phyloP scores from a whole-genome alignment of 2,329 filamentous ascomycete species.

The Catunica adiposa region DNA sequence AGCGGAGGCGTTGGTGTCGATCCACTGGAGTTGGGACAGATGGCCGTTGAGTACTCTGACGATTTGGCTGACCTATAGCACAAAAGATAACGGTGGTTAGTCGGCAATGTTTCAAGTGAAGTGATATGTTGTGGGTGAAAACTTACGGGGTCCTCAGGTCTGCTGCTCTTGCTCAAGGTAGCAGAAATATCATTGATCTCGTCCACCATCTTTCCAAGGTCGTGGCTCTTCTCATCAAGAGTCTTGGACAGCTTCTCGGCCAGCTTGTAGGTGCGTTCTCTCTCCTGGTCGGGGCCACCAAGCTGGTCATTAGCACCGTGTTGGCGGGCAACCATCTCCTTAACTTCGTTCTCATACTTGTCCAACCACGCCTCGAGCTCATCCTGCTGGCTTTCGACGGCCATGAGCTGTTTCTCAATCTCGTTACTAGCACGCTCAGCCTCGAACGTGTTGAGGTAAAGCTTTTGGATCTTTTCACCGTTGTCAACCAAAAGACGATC shows the following conservation, averaged over 20 bases:
- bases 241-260: conserved; percentile 85
- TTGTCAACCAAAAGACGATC: conserved; percentile 87
- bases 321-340: conserved; percentile 70
- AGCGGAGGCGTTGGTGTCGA: conserved; percentile 68
- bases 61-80: conserved; percentile 67
- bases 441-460: conserved; percentile 84
- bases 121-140: conserved; percentile 13
- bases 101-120: conserved; percentile 3
- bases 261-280: conserved; percentile 88
- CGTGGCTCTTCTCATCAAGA: conserved; percentile 84
- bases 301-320: conserved; percentile 60
- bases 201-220: conserved; percentile 89
- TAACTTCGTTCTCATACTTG: conserved; percentile 79
- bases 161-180: conserved; percentile 73
- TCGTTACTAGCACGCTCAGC: conserved; percentile 85
- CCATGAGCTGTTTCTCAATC: conserved; percentile 77
- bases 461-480: conserved; percentile 81
- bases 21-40: conserved; percentile 79
- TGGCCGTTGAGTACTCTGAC: conserved; percentile 90
- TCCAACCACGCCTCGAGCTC: conserved; percentile 81
- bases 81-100: neutral
- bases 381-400: conserved; percentile 82
- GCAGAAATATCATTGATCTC: conserved; percentile 92
- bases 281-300: conserved; percentile 82
- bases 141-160: conserved; percentile 73